Conservation (phyloP, 164 flowering plant genomes). For the Liquidambar formosana region DNA sequence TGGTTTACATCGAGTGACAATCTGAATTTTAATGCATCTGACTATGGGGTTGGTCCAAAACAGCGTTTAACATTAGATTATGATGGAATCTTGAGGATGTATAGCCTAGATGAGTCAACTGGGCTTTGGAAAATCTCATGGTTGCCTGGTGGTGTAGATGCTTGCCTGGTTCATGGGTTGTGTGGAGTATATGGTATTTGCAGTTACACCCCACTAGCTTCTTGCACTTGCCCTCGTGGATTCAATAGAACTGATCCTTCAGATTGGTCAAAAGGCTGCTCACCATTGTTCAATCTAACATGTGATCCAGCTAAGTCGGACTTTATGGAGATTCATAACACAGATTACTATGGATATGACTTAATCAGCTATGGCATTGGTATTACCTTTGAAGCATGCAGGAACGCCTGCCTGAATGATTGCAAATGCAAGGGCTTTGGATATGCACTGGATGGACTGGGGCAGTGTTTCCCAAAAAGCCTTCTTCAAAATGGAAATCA, state of each 20-base stretch:
- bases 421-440: slow-evolving; percentile 2
- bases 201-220: background rate
- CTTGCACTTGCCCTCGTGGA: slow-evolving; percentile 1
- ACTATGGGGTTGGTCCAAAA: slow-evolving; percentile 1
- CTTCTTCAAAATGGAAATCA: background rate
- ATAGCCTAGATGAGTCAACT: slow-evolving; percentile 16
- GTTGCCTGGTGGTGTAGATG: slow-evolving; percentile 1
- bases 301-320: background rate
- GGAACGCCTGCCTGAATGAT: background rate
- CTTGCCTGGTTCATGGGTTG: slow-evolving; percentile 20
- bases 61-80: slow-evolving; percentile 17
- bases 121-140: slow-evolving; percentile 17
- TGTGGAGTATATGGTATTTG: slow-evolving; percentile 2
- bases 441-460: slow-evolving; percentile 4
- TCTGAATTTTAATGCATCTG: background rate
- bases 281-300: background rate
- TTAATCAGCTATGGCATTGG: background rate
- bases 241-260: background rate
- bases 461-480: background rate
- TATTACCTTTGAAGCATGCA: background rate
- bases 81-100: slow-evolving; percentile 16
- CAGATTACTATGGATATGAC: slow-evolving; percentile 7
- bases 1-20: background rate
- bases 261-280: slow-evolving; percentile 4
- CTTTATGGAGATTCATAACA: slow-evolving; percentile 1